These are phyloP conservation scores for Lactarius akahatsu DNA, from an alignment of 768 basidiomycete genomes.

Conservation along the genomic window DNA sequence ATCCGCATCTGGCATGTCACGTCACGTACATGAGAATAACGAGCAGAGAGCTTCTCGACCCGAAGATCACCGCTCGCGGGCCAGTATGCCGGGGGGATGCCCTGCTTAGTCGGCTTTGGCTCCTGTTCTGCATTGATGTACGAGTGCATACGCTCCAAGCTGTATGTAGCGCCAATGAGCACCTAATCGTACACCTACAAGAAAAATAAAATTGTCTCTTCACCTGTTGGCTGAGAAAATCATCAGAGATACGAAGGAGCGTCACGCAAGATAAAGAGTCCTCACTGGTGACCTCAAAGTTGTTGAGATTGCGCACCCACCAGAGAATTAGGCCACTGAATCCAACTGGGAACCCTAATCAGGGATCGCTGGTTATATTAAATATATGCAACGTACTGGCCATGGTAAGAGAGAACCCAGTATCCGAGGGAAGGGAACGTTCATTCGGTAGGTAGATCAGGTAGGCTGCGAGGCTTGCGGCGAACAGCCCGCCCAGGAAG, in stretches of 20 bases:
- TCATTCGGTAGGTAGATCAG: constrained; percentile 45
- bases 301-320: no score
- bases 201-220: neutral
- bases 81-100: no score
- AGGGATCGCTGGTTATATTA: no score
- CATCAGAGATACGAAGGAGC: neutral
- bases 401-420: constrained; percentile 44
- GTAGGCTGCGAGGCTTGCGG: constrained; percentile 50
- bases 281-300: no score
- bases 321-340: no score
- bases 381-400: constrained; percentile 33
- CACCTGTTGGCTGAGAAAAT: constrained; percentile 34
- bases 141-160: constrained; percentile 51
- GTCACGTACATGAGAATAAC: constrained; percentile 40
- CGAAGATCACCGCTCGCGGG: no score
- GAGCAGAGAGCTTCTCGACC: constrained; percentile 51
- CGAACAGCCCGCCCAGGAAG: constrained; percentile 50
- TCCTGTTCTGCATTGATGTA: constrained; percentile 56
- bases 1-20: constrained; percentile 41
- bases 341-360: no score
- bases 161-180: constrained; percentile 25
- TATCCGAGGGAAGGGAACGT: constrained; percentile 39
- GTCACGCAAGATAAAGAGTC: no score
- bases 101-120: no score
- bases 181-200: neutral